Conservation (phyloP, 164 flowering plant species). For the Tinospora cordifolia region DNA sequence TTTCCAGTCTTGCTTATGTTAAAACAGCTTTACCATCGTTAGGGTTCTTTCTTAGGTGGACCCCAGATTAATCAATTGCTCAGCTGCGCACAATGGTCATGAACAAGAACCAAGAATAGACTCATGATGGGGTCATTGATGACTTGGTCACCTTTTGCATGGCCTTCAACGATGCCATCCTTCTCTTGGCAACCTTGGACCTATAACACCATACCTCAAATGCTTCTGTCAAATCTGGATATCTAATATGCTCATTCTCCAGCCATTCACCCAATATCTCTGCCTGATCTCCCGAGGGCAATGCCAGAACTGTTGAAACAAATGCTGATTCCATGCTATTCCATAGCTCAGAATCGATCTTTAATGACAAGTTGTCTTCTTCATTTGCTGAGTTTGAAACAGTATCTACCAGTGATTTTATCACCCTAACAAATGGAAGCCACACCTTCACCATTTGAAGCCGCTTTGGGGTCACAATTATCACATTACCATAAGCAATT, state of each 20-base stretch:
- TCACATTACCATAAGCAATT: conserved; percentile 63
- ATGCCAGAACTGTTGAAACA: conserved; percentile 62
- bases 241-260: conserved; percentile 37
- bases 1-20: too few species aligned
- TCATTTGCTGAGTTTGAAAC: conserved; percentile 9
- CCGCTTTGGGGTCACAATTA: conserved; percentile 58
- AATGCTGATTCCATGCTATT: conserved; percentile 68
- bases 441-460: conserved; percentile 60
- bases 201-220: conserved; percentile 95
- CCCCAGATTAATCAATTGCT: too few species aligned
- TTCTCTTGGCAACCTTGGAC: conserved; percentile 77
- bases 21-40: too few species aligned
- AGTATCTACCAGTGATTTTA: conserved; percentile 52
- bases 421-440: conserved; percentile 73
- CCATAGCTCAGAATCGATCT: conserved; percentile 65
- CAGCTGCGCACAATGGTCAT: too few species aligned
- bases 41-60: too few species aligned
- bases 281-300: conserved; percentile 80
- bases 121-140: conserved; percentile 10
- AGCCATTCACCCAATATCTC: conserved; percentile 84
- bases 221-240: conserved; percentile 91
- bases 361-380: conserved; percentile 32
- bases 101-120: background rate
- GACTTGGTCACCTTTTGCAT: conserved; percentile 16
- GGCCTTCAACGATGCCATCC: conserved; percentile 33